Percentiles rank a stretch among this genome's conserved stretches.
phyloP scores from a whole-genome alignment of 192 early-diverging fungal species.

The Linnemannia elongata region DNA sequence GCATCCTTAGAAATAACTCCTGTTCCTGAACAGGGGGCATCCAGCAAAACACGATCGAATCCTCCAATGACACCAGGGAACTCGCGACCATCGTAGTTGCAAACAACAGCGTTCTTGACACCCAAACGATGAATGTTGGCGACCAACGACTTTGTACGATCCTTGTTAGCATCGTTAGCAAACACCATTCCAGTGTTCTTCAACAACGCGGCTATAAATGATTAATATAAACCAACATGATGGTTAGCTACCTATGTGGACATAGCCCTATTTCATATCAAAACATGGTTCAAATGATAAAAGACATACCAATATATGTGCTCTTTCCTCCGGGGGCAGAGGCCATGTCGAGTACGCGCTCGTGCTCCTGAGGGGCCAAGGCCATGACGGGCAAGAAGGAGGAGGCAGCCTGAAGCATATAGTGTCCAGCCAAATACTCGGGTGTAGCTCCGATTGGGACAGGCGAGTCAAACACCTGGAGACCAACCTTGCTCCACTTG shows the following conservation, averaged over 20 bases:
- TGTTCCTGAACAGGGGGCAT: constrained; percentile 99
- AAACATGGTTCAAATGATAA: neutral
- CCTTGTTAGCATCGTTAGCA: constrained; percentile 97
- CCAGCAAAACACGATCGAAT: constrained; percentile 96
- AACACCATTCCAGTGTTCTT: constrained; percentile 98
- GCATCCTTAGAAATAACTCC: constrained; percentile 99
- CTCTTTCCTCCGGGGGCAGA: constrained; percentile 99
- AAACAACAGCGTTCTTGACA: constrained; percentile 89
- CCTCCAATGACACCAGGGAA: constrained; percentile 98
- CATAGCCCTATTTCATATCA: neutral
- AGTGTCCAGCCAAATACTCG: constrained; percentile 98
- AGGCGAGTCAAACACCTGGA: constrained; percentile 95
- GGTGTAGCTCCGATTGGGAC: constrained; percentile 97
- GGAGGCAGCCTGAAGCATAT: constrained; percentile 98
- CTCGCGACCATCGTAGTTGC: constrained; percentile 97
- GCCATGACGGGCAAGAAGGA: constrained; percentile 98
- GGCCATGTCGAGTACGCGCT: constrained; percentile 97
- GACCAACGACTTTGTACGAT: constrained; percentile 90
- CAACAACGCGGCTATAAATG: constrained; percentile 78
- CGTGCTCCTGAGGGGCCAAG: constrained; percentile 94
- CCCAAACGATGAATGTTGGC: constrained; percentile 94
- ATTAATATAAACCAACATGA: too few relatives aligned
- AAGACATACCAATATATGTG: constrained; percentile 79
- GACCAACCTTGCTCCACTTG: constrained; percentile 98
- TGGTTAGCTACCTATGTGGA: neutral